Conservation (phyloP, 2,329 filamentous ascomycete species). For the Coniochaeta sp. region DNA sequence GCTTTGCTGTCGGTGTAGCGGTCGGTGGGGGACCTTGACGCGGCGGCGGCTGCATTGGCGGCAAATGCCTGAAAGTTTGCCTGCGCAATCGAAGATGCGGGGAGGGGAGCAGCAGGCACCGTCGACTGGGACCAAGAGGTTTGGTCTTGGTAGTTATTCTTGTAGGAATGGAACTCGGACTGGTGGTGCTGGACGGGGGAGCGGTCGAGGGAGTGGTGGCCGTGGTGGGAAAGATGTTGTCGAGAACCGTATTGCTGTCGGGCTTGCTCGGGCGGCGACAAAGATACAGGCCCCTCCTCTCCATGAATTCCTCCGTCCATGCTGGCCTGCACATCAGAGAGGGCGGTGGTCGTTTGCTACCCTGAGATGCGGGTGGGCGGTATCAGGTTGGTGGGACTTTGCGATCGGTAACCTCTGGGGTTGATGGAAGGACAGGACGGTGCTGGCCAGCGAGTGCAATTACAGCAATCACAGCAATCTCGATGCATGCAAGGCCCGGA, state of each 20-base stretch:
- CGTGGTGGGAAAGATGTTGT: constrained; percentile 19
- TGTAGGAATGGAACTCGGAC: constrained; percentile 14
- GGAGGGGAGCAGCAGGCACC: constrained; percentile 4
- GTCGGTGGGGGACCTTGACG: constrained; percentile 18
- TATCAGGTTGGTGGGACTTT: constrained; percentile 3
- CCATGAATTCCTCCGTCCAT: constrained; percentile 42
- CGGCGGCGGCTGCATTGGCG: constrained; percentile 28
- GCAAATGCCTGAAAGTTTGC: constrained; percentile 29
- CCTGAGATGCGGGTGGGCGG: not conserved
- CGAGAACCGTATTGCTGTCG: constrained; percentile 15
- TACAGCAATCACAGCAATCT: constrained; percentile 1
- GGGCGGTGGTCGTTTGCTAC: constrained; percentile 6
- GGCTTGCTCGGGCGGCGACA: constrained; percentile 17
- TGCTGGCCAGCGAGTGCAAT: not conserved
- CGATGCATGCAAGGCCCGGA: constrained; percentile 1
- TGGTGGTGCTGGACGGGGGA: constrained; percentile 14
- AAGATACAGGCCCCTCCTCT: constrained; percentile 29
- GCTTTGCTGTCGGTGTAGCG: constrained; percentile 20
- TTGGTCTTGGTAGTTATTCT: not conserved
- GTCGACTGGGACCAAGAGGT: not conserved
- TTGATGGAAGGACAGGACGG: not conserved
- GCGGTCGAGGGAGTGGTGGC: constrained; percentile 13
- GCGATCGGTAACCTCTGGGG: too few relatives aligned
- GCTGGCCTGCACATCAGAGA: constrained; percentile 30
- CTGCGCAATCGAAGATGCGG: constrained; percentile 28